phyloP scores from a whole-genome alignment of 2,329 filamentous ascomycete genomes.

The Fusarium sp. region DNA sequence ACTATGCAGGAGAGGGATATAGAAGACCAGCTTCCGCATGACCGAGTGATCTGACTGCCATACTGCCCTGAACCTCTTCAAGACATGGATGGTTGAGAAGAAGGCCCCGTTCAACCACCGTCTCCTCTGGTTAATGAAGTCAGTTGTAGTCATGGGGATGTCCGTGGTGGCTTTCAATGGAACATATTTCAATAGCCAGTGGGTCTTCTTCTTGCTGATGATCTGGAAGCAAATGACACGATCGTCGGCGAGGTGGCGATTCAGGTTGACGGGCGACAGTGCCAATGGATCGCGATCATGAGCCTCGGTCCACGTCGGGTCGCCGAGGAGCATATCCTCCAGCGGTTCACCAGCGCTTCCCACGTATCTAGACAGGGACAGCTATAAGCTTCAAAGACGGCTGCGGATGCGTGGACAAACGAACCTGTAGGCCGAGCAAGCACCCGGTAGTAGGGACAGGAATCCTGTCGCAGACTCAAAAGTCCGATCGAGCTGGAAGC shows the following conservation, averaged over 20 bases:
- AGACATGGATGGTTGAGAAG: conserved; percentile 11
- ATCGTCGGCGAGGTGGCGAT: conserved; percentile 14
- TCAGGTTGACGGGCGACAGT: not conserved
- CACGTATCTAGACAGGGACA: not conserved
- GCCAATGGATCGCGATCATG: not conserved
- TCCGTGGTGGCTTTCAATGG: not conserved
- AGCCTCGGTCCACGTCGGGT: not conserved
- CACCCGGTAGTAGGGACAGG: not conserved
- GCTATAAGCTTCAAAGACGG: not conserved
- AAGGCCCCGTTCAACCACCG: conserved; percentile 18
- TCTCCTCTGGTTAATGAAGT: conserved; percentile 13
- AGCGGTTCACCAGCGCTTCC: not conserved
- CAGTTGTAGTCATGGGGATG: not conserved
- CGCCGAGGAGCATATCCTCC: conserved; percentile 16
- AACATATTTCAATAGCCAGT: too few species aligned
- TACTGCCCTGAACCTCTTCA: not conserved
- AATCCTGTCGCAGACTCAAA: conserved; percentile 13
- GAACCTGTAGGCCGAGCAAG: conserved; percentile 5
- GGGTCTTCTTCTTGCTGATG: not conserved
- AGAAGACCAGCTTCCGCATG: not conserved
- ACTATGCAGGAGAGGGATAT: conserved; percentile 15
- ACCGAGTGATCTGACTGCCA: conserved; percentile 6
- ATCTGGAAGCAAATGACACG: conserved; percentile 11
- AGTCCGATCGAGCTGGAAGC: not conserved
- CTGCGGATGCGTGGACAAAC: not conserved